These are phyloP conservation scores for Oryza coarctata DNA, from an alignment of 176 grass and related monocot species.

Conservation along the genomic window DNA sequence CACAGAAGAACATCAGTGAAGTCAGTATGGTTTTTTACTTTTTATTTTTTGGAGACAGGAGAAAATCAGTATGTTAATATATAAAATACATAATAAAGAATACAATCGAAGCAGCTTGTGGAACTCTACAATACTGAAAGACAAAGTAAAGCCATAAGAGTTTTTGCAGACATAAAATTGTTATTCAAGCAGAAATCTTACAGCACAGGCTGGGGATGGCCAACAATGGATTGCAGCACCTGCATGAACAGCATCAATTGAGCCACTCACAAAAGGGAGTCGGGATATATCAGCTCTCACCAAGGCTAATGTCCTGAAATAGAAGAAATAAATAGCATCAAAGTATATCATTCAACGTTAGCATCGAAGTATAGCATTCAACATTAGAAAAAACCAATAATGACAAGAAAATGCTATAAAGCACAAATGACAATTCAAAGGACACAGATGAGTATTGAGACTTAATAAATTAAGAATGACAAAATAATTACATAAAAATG, in stretches of 20 bases:
- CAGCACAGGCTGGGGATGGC: slow-evolving; percentile 85
- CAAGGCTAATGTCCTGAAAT: slow-evolving; percentile 62
- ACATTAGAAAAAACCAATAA: not conserved
- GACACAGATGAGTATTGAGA: not conserved
- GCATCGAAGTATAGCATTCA: not conserved
- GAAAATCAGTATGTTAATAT: not conserved
- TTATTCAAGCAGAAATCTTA: slow-evolving; percentile 42
- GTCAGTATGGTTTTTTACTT: too few relatives aligned
- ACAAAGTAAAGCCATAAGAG: not conserved
- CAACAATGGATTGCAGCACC: slow-evolving; percentile 95
- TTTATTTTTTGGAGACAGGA: too few relatives aligned
- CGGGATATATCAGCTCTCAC: slow-evolving; percentile 93
- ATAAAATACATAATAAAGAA: slow-evolving; percentile 11
- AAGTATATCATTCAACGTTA: not conserved
- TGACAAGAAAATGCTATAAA: not conserved
- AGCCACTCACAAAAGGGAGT: slow-evolving; percentile 65
- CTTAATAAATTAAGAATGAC: not conserved
- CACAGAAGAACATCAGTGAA: not conserved
- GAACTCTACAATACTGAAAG: slow-evolving; percentile 5
- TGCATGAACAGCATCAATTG: slow-evolving; percentile 91
- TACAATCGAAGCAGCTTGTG: not conserved
- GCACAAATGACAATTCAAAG: not conserved
- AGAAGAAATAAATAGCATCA: not conserved
- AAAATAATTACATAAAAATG: slow-evolving; percentile 8
- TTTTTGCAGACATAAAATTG: not conserved